Percentiles rank a stretch among this genome's conserved stretches.
Conservation (phyloP, 2,329 filamentous ascomycete genomes). For the Alternaria brassicae region DNA sequence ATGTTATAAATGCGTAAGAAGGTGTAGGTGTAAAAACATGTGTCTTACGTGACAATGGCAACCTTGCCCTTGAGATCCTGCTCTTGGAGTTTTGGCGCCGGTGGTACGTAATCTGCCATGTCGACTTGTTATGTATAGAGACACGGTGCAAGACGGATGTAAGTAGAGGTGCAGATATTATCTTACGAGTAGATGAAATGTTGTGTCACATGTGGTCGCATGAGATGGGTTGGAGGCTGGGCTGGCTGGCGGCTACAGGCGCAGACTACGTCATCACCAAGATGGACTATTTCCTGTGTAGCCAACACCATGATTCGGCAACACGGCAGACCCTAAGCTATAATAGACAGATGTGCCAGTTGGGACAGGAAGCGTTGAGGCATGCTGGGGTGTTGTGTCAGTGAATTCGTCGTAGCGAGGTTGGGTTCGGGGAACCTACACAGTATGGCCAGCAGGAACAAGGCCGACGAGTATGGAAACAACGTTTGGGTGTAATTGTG, state of each 20-base stretch:
- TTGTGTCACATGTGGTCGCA: not conserved
- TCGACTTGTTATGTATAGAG: not conserved
- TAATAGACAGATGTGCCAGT: too few species aligned
- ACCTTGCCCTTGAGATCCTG: constrained; percentile 41
- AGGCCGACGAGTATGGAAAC: not conserved
- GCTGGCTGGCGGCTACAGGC: constrained; percentile 4
- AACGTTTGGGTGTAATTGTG: not conserved
- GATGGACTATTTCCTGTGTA: not conserved
- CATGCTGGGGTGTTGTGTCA: too few species aligned
- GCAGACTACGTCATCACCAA: not conserved
- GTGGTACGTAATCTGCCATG: constrained; percentile 34
- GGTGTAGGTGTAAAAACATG: not conserved
- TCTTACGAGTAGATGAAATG: not conserved
- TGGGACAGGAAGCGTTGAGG: too few species aligned
- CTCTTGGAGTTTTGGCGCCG: constrained; percentile 30
- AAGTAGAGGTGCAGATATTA: not conserved
- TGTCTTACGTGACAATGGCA: constrained; percentile 42
- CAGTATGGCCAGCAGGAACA: not conserved
- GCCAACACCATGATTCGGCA: not conserved
- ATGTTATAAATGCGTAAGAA: too few species aligned
- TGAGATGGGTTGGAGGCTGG: not conserved
- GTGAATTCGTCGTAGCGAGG: not conserved
- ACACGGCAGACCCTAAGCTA: too few species aligned
- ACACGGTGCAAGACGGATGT: not conserved
- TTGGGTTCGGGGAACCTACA: not conserved